phyloP scores from a whole-genome alignment of 2,329 filamentous ascomycete species.

The Pestalotiopsis sp. region DNA sequence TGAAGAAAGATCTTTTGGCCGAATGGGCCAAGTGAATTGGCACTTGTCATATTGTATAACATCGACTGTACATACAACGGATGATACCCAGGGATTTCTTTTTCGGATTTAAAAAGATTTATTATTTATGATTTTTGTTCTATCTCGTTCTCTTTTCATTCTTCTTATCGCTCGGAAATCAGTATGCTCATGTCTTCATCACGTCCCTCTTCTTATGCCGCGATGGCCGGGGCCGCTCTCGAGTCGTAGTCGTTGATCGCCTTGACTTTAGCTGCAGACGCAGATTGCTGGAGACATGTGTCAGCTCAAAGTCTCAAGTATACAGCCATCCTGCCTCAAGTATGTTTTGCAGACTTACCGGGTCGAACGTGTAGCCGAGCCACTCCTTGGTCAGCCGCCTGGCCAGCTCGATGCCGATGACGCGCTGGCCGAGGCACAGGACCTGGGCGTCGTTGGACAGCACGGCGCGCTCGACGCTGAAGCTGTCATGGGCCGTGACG shows the following conservation, averaged over 20 bases:
- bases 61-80: not conserved
- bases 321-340: not conserved
- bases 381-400: conserved; percentile 76
- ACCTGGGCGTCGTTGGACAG: conserved; percentile 84
- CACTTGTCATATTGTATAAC: not conserved
- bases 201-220: not conserved
- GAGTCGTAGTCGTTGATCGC: conserved; percentile 18
- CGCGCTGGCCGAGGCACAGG: conserved; percentile 79
- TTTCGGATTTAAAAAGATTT: not conserved
- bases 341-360: conserved; percentile 42
- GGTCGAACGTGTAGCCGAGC: conserved; percentile 82
- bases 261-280: conserved; percentile 17
- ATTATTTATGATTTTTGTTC: not conserved
- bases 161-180: not conserved
- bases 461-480: conserved; percentile 78
- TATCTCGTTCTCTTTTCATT: not conserved
- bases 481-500: conserved; percentile 82
- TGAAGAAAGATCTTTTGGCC: conserved; percentile 30
- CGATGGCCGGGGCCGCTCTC: not conserved
- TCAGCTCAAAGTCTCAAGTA: not conserved
- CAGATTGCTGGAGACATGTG: conserved; percentile 7
- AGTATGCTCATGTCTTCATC: not conserved
- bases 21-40: conserved; percentile 28
- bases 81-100: conserved; percentile 2
- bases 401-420: conserved; percentile 77